Evolutionary conservation across 176 grass and related monocot species (phyloP).

Genomic region (Musa acuminata): DNA sequence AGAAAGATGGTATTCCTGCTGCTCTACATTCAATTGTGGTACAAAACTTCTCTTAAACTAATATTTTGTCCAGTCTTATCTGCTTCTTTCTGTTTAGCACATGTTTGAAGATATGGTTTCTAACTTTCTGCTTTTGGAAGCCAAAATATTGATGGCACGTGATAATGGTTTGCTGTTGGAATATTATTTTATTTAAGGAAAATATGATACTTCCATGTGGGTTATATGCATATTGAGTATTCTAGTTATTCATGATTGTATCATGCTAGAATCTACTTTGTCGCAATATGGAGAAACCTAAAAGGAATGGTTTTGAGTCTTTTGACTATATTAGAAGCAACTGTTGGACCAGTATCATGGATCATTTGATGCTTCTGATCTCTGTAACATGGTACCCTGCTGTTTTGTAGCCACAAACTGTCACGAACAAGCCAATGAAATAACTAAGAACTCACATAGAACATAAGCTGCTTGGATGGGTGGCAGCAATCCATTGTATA

Average conservation of each 20-base stretch:
- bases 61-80: background rate
- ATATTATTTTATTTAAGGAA: background rate
- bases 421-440: too few relatives aligned
- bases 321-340: too few relatives aligned
- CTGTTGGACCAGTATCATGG: too few relatives aligned
- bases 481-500: too few relatives aligned
- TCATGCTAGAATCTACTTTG: background rate
- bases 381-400: too few relatives aligned
- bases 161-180: background rate
- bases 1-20: conserved; percentile 75
- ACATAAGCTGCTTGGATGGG: too few relatives aligned
- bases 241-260: background rate
- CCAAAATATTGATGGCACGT: too few relatives aligned
- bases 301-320: too few relatives aligned
- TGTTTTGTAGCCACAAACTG: too few relatives aligned
- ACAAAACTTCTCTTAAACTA: conserved; percentile 21
- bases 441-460: too few relatives aligned
- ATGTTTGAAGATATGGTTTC: background rate
- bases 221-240: background rate
- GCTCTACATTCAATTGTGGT: conserved; percentile 95
- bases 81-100: background rate
- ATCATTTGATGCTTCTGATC: too few relatives aligned
- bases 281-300: background rate
- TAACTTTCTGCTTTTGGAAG: background rate
- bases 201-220: background rate